A percentile compares a stretch with the other conserved stretches of the same genome.
Evolutionary conservation across 176 grass and related monocot genomes (phyloP).

Genomic region (Dendrocalamus sinicus): DNA sequence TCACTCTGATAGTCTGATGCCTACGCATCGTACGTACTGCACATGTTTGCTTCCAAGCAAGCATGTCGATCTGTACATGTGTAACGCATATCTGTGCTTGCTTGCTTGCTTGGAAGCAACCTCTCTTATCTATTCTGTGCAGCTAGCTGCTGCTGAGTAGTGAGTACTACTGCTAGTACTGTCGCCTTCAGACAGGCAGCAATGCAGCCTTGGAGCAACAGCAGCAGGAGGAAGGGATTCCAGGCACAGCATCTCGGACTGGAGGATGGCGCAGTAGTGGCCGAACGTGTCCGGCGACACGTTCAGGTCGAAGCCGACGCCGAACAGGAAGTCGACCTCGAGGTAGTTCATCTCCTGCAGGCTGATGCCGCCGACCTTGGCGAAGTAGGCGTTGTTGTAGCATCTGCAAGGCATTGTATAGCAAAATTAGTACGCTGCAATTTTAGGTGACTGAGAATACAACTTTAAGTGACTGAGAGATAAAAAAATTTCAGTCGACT

Average conservation of each 20-base stretch:
- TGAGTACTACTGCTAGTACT: slow-evolving; percentile 15
- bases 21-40: not conserved
- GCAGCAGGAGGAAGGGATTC: not conserved
- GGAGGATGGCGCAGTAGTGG: slow-evolving; percentile 52
- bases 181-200: slow-evolving; percentile 58
- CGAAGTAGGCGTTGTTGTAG: slow-evolving; percentile 64
- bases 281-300: slow-evolving; percentile 55
- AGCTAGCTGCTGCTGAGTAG: slow-evolving; percentile 45
- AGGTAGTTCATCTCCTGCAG: slow-evolving; percentile 67
- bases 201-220: slow-evolving; percentile 26
- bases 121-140: slow-evolving; percentile 14
- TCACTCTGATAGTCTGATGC: not conserved
- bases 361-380: slow-evolving; percentile 55
- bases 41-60: slow-evolving; percentile 34
- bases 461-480: too few species aligned
- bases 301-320: slow-evolving; percentile 50
- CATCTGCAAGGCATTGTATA: slow-evolving; percentile 24
- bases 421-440: too few species aligned
- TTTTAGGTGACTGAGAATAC: too few species aligned
- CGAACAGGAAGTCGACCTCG: slow-evolving; percentile 61
- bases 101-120: slow-evolving; percentile 46
- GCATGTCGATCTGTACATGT: not conserved
- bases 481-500: too few species aligned
- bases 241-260: slow-evolving; percentile 47
- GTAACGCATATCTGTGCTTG: not conserved